These are phyloP conservation scores for Xylaria sp. DNA, from an alignment of 2,329 filamentous ascomycete species.

Conservation along the genomic window DNA sequence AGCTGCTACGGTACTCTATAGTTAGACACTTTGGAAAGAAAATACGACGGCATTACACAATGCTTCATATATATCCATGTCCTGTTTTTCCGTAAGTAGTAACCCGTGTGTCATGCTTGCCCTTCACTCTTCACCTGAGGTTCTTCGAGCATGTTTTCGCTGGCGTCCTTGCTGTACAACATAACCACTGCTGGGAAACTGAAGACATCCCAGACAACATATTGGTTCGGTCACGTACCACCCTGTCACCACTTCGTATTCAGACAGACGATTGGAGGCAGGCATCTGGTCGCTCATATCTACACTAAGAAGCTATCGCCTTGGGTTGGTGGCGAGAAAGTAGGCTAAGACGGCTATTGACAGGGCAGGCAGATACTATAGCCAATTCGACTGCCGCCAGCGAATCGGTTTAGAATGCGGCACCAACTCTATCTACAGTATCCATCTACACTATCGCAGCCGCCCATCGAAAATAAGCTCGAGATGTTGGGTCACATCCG, in stretches of 20 bases:
- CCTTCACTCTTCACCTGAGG: not conserved
- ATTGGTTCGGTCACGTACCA: slow-evolving; percentile 21
- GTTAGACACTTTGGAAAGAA: slow-evolving; percentile 12
- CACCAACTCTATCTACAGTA: slow-evolving; percentile 25
- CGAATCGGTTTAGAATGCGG: slow-evolving; percentile 35
- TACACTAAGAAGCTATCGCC: slow-evolving; percentile 21
- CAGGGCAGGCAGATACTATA: slow-evolving; percentile 30
- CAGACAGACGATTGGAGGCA: not conserved
- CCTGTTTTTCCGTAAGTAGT: slow-evolving; percentile 1
- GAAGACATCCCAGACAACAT: not conserved
- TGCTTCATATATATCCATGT: slow-evolving; percentile 16
- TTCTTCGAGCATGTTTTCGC: not conserved
- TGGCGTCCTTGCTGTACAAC: not conserved
- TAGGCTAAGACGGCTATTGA: slow-evolving; percentile 27
- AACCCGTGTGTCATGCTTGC: slow-evolving; percentile 4
- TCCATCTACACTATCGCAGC: slow-evolving; percentile 12
- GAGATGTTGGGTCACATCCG: slow-evolving; percentile 34
- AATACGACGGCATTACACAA: slow-evolving; percentile 19
- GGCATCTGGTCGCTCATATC: not conserved
- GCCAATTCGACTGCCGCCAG: slow-evolving; percentile 15
- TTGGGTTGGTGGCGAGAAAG: slow-evolving; percentile 20
- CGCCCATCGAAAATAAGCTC: slow-evolving; percentile 27
- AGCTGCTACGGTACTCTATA: slow-evolving; percentile 15
- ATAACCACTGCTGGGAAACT: slow-evolving; percentile 4
- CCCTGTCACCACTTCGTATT: slow-evolving; percentile 27